Evolutionary conservation across 805 yeast genomes (phyloP), one percentile per base, ranked within the genome.

Genomic region (Kazachstania taianensis): DNA sequence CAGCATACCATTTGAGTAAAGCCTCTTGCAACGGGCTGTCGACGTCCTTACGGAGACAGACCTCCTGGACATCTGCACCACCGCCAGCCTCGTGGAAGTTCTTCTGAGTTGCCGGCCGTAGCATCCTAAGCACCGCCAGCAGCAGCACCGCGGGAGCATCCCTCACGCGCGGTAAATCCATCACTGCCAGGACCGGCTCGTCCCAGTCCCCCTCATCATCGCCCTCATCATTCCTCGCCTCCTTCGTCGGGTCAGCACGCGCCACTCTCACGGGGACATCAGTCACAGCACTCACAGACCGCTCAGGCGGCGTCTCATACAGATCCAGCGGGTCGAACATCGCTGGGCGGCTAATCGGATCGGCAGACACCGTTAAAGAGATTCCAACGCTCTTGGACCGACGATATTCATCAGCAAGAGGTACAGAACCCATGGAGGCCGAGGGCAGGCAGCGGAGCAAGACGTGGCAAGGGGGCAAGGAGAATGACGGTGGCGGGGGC

Each of bases 91-190:
- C 33, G 41, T 5, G 52, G 52, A 81, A 78, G 52, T 81, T 75
- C 39, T 66, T 65, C 18, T 70, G 67, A 16, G 62, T 64, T 15
- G 65, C 66, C 0, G 73, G 75, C 4, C 69, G 53, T 26, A 81
- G 53, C 2, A 79, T 57, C 30, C 61, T 53, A 3, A 81, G 53
- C 1, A 78, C 46, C 2, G 68, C 53, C 2, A 59, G 13, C 1
- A 80, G 46, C 0, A 71, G 74, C 1, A 41, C 49, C 5, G 52
- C 52, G 1, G 82, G 73, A 0, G 83, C 78, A 14, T 55, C 50
- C 8, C 45, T 47, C 5, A 59, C 56, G 3, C 55, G 46, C 0
- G 92, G 89, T 2, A 81, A 55, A 48, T 81, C 89, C 5, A 78
- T 59, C 0, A 69, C 48, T 39, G 75, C 78, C 1, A 78, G 43